These are phyloP conservation scores for Juglanconis oblonga DNA, from an alignment of 2,329 filamentous ascomycete species.

Conservation along the genomic window DNA sequence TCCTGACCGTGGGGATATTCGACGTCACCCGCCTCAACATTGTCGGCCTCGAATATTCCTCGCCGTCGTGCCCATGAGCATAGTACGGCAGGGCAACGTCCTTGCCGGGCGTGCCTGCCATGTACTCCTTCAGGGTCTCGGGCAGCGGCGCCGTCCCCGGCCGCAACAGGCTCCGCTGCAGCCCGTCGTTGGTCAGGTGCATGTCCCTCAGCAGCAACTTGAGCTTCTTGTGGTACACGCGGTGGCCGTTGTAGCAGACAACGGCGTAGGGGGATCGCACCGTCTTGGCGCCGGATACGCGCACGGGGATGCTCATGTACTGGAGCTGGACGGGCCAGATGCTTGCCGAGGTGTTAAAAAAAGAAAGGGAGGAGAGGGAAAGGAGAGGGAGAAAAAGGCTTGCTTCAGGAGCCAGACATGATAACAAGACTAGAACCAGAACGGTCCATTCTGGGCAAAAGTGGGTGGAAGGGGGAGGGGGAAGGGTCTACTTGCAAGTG, in stretches of 20 bases:
- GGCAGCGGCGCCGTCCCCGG: conserved; percentile 5
- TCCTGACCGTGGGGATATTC: background rate
- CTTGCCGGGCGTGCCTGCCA: conserved; percentile 1
- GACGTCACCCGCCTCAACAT: conserved; percentile 6
- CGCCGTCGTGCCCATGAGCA: background rate
- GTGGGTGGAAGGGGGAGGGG: background rate
- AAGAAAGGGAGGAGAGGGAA: background rate
- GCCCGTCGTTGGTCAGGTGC: background rate
- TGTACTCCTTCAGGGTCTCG: conserved; percentile 5
- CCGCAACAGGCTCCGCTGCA: conserved; percentile 2
- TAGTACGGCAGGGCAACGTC: conserved; percentile 4
- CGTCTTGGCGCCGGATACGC: conserved; percentile 3
- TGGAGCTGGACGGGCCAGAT: conserved; percentile 11
- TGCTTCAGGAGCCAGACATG: too few relatives aligned
- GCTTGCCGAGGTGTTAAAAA: background rate
- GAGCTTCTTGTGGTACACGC: conserved; percentile 14
- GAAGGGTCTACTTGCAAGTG: background rate
- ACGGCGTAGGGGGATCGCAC: conserved; percentile 6
- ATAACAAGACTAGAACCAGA: too few relatives aligned
- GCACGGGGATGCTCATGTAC: conserved; percentile 4
- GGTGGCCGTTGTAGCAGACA: conserved; percentile 10
- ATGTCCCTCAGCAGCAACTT: conserved; percentile 6
- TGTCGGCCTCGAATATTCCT: background rate
- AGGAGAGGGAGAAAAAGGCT: background rate
- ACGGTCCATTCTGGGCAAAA: too few relatives aligned